These are phyloP conservation scores for Cinchona pubescens DNA, from an alignment of 257 asterid genomes.

Conservation along the genomic window DNA sequence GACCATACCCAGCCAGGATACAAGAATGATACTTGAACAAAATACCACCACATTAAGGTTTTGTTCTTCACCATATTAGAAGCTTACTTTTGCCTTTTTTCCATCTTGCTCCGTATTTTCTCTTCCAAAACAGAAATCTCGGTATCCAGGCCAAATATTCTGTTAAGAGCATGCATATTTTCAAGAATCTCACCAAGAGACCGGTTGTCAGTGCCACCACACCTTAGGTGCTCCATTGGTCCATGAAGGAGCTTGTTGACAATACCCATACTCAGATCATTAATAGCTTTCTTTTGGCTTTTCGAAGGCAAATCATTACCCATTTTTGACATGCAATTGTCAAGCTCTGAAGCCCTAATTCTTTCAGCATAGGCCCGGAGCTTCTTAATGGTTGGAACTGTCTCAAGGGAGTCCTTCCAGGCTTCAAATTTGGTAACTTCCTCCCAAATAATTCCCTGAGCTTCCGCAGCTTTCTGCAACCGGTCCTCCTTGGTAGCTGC, in stretches of 20 bases:
- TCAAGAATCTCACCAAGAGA: constrained; percentile 53
- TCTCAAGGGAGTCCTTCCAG: constrained; percentile 79
- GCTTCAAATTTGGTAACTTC: constrained; percentile 77
- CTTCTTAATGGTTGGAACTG: constrained; percentile 88
- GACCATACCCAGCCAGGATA: background rate
- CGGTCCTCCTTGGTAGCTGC: constrained; percentile 80
- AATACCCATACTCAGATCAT: constrained; percentile 67
- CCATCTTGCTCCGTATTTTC: constrained; percentile 64
- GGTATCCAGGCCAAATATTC: constrained; percentile 68
- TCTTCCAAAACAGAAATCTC: constrained; percentile 63
- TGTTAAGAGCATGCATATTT: constrained; percentile 78
- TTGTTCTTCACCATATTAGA: background rate
- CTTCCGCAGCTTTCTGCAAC: constrained; percentile 69
- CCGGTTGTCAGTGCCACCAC: constrained; percentile 57
- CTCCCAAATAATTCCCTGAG: constrained; percentile 59
- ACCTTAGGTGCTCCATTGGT: constrained; percentile 86
- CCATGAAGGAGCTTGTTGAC: constrained; percentile 82
- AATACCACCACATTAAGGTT: background rate
- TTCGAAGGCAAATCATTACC: constrained; percentile 58
- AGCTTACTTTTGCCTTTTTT: constrained; percentile 38
- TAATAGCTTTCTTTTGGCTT: constrained; percentile 62
- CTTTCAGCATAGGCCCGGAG: constrained; percentile 82
- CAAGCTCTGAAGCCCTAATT: constrained; percentile 75
- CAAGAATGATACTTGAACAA: background rate
- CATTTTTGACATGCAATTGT: constrained; percentile 70